Base-by-base conservation (phyloP, 345 rosid species). In the Angophora floribunda region DNA sequence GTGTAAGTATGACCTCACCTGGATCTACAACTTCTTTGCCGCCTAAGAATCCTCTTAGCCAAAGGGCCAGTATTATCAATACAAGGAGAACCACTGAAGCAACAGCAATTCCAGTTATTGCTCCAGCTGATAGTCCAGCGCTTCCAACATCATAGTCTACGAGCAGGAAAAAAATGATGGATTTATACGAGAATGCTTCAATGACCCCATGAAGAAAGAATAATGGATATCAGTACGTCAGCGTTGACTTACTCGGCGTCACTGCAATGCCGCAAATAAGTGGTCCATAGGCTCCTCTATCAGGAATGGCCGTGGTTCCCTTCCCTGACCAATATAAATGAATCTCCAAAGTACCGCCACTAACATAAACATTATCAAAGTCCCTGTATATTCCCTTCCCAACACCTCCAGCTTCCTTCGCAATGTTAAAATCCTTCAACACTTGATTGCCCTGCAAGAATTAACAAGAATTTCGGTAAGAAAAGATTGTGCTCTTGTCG, bases 291-390 rank as follows among this genome's bases (percentile, higher is more conserved):
- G 90, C 94, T 53, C 97, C 96, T 87, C 97, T 86, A 5, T 47
- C 65, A 32, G 99, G 99, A 88, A 97, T 45, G 16, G 94, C 89
- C 45, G 87, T 95, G 28, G 99, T 96, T 75, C 99, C 99, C 94
- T 94, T 95, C 13, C 99, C 99, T 47, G 91, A n/a, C 99, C 99
- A 97, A 52, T 91, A 91, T 55, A 97, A 91, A 90, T 93, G 96
- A 87, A 97, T 93, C 92, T 96, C 97, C 89, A 97, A n/a, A 49
- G 99, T 96, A 91, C 92, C 92, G 22, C 95, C 93, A 86, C 59
- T 93, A 16, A 97, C 95, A 17, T 10, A 44, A 67, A 95, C 78
- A 59, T 92, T 55, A 36, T 93, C 91, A 44, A 91, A 92, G 52
- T 57, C 89, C 41, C 0, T 53, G 10, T 47, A 24, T 50, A 90